Conservation (phyloP, 208 protist genomes). For the Leishmania guyanensis region DNA sequence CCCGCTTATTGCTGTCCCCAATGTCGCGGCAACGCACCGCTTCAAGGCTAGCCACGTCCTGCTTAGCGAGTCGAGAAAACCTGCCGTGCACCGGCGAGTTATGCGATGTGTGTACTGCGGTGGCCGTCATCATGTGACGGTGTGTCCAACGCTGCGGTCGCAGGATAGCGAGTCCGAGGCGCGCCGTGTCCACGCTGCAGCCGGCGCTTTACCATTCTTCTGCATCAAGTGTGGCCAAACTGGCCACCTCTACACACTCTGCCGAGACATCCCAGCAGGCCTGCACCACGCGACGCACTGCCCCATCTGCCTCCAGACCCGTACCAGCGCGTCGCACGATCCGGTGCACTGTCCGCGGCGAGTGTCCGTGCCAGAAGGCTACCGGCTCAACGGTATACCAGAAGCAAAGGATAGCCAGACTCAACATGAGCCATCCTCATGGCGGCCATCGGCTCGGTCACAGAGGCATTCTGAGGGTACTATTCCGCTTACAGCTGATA, state of each 20-base stretch:
- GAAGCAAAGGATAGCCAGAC: neutral
- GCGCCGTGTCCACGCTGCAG: neutral
- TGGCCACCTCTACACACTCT: conserved; percentile 58
- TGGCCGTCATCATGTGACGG: conserved; percentile 74
- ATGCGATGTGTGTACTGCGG: conserved; percentile 85
- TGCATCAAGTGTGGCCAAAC: conserved; percentile 68
- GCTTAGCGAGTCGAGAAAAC: conserved; percentile 48
- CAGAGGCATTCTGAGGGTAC: neutral
- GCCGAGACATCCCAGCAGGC: conserved; percentile 36
- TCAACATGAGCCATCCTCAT: no score
- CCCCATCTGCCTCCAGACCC: conserved; percentile 50
- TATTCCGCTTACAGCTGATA: neutral
- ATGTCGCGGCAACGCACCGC: conserved; percentile 40
- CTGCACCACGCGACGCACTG: conserved; percentile 59
- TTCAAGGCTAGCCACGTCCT: conserved; percentile 47
- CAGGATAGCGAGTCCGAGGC: conserved; percentile 6
- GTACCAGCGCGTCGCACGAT: conserved; percentile 30
- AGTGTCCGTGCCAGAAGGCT: conserved; percentile 42
- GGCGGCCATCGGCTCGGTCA: neutral
- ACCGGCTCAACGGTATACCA: conserved; percentile 40
- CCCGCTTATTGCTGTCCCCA: conserved; percentile 53
- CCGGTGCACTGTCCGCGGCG: conserved; percentile 58
- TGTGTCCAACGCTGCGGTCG: conserved; percentile 54
- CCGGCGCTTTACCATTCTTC: conserved; percentile 31
- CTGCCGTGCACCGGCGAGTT: conserved; percentile 56